Percentiles rank a stretch among this genome's conserved stretches.
phyloP scores from a whole-genome alignment of 2,329 filamentous ascomycete species.

The Sphaceloma murrayae region DNA sequence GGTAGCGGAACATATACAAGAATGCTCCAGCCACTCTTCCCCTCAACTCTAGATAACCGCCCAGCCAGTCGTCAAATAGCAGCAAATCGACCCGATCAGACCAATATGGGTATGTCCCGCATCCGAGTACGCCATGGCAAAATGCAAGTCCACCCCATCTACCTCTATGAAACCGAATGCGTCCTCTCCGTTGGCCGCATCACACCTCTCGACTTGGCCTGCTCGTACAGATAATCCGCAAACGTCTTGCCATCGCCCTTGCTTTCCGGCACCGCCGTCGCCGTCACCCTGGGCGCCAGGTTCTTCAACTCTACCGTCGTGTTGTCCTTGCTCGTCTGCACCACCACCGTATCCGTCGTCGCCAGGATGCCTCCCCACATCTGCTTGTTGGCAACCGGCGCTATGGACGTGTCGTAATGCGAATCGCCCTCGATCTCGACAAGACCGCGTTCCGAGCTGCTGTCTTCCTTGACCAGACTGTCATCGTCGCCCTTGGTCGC shows the following conservation, averaged over 20 bases:
- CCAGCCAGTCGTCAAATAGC: too few relatives aligned
- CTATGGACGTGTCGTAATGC: slow-evolving; percentile 5
- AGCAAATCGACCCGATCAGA: too few relatives aligned
- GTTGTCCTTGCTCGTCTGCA: slow-evolving; percentile 21
- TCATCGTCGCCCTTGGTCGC: slow-evolving; percentile 18
- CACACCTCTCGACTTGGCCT: slow-evolving; percentile 18
- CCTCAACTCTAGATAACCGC: too few relatives aligned
- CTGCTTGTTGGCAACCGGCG: slow-evolving; percentile 19
- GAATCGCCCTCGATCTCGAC: slow-evolving; percentile 17
- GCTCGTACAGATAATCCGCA: slow-evolving; percentile 29
- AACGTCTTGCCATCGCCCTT: slow-evolving; percentile 34
- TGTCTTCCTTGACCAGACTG: slow-evolving; percentile 22
- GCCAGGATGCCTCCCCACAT: slow-evolving; percentile 30
- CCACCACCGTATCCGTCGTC: slow-evolving; percentile 29
- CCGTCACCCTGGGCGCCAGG: slow-evolving; percentile 18
- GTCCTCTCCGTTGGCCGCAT: slow-evolving; percentile 4
- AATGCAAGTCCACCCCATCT: too few relatives aligned
- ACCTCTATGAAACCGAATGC: slow-evolving; percentile 12
- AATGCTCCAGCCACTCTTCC: neutral
- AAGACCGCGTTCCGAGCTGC: slow-evolving; percentile 20
- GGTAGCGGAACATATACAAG: slow-evolving; percentile 5
- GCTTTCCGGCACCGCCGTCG: slow-evolving; percentile 21
- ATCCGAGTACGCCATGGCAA: too few relatives aligned
- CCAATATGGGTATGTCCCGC: slow-evolving; percentile 8
- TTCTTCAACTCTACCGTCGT: slow-evolving; percentile 24